Evolutionary conservation across 2,329 filamentous ascomycete genomes (phyloP).

Genomic region (Aureobasidium sp.): DNA sequence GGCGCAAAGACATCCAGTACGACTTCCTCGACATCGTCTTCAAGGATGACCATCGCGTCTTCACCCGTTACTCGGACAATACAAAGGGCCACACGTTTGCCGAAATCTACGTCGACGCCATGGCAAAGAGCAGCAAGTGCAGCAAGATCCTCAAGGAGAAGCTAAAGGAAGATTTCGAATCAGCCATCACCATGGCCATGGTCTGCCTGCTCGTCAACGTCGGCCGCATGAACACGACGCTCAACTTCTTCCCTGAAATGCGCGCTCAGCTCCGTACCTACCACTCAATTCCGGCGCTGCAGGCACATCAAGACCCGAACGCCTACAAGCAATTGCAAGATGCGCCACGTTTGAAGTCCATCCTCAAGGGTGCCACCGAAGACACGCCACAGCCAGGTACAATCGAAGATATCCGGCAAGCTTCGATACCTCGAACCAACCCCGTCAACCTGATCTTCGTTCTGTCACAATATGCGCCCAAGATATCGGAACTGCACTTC

Average conservation of each 20-base stretch:
- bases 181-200: slow-evolving; percentile 98
- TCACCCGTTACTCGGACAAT: slow-evolving; percentile 85
- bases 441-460: slow-evolving; percentile 97
- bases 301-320: slow-evolving; percentile 89
- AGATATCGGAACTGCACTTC: slow-evolving; percentile 91
- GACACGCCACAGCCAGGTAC: slow-evolving; percentile 79
- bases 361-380: slow-evolving; percentile 92
- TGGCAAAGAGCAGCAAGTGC: slow-evolving; percentile 97
- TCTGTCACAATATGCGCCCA: slow-evolving; percentile 80
- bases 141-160: slow-evolving; percentile 98
- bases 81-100: slow-evolving; percentile 73
- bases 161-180: slow-evolving; percentile 81
- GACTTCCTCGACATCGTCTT: slow-evolving; percentile 78
- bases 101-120: slow-evolving; percentile 95
- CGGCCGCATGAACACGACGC: slow-evolving; percentile 95
- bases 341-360: slow-evolving; percentile 90
- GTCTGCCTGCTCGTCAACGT: slow-evolving; percentile 96
- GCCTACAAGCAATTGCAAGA: slow-evolving; percentile 98
- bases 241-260: slow-evolving; percentile 99
- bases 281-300: slow-evolving; percentile 92
- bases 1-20: slow-evolving; percentile 82
- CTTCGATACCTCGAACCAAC: slow-evolving; percentile 72
- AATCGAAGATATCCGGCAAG: slow-evolving; percentile 69
- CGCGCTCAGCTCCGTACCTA: slow-evolving; percentile 94
- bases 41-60: slow-evolving; percentile 66